phyloP scores from a whole-genome alignment of 495 filamentous ascomycete genomes.

The Neurospora discreta region DNA sequence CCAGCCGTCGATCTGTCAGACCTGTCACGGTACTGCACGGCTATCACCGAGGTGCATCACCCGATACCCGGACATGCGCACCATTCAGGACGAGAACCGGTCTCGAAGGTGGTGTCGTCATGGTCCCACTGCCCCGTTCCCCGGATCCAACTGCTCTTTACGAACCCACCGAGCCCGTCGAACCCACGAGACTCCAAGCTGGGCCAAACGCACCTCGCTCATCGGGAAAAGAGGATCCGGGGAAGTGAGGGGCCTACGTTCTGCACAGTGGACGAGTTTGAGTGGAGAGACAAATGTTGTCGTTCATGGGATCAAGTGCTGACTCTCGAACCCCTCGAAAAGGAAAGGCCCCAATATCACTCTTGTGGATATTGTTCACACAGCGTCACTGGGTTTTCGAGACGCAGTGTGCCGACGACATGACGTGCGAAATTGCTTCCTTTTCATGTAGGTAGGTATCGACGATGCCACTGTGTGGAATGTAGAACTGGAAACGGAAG shows the following conservation, averaged over 20 bases:
- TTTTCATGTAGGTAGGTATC: background rate
- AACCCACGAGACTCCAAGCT: background rate
- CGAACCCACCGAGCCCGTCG: background rate
- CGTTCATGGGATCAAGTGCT: background rate
- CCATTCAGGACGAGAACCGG: background rate
- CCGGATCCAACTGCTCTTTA: background rate
- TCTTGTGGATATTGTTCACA: background rate
- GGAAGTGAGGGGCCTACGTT: background rate
- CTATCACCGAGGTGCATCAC: background rate
- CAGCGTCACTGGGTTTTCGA: background rate
- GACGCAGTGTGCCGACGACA: background rate
- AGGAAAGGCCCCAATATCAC: background rate
- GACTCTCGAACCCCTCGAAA: no score
- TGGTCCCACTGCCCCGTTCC: background rate
- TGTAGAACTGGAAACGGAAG: background rate
- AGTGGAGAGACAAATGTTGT: background rate
- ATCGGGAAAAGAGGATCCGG: background rate
- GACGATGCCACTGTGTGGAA: background rate
- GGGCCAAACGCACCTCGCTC: background rate
- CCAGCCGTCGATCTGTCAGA: background rate
- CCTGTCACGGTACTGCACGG: background rate
- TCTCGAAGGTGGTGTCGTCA: background rate
- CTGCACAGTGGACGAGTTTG: background rate
- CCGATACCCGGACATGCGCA: background rate
- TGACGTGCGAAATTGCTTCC: background rate